Base-by-base conservation (phyloP, 176 grass and related monocot species). In the Carex myosuroides region DNA sequence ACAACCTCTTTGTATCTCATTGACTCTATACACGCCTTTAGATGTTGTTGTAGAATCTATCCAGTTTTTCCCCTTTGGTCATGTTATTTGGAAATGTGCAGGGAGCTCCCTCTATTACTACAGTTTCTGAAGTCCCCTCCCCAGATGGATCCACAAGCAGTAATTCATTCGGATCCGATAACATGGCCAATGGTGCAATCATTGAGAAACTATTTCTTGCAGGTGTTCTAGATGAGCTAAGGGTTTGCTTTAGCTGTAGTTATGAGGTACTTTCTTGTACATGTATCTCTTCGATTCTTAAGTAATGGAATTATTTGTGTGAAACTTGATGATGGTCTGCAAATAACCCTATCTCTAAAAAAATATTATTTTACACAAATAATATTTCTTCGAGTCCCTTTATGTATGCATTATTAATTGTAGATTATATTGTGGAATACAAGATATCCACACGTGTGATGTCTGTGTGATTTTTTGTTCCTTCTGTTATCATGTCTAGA, bases 141-240 rank as follows among this genome's bases (percentile, higher is more conserved):
- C 30, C 72, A 64, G 44, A n/a, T 46, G 80, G n/a, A 81, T 70
- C 9, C 29, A 70, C 84, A 52, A 84, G 90, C 60, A 6, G 26
- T 57, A 86, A 80, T 17, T 98, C 95, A 61, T 84, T 87, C 62
- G 85, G 94, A 83, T 79, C 78, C 12, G 64, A 60, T 80, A 86
- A 53, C 14, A 52, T 87, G 79, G 61, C 68, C 0, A 88, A 94
- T 90, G 84, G 87, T 86, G 81, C 85, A 55, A 83, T 84, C 64
- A 89, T 82, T 62, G 95, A 98, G 71, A 98, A 90, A 88, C 82
- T 98, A 79, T 98, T 98, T 87, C 30, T 95, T 67, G 89, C 86
- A 88, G 95, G 95, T 70, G 94, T 94, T 87, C 92, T 98, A 68
- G 95, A 98, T 86, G 95, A 98, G 62, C 74, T 98, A 69, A 94